Evolutionary conservation across 83 land plant genomes (phyloP).

Genomic region (Picea mariana): DNA sequence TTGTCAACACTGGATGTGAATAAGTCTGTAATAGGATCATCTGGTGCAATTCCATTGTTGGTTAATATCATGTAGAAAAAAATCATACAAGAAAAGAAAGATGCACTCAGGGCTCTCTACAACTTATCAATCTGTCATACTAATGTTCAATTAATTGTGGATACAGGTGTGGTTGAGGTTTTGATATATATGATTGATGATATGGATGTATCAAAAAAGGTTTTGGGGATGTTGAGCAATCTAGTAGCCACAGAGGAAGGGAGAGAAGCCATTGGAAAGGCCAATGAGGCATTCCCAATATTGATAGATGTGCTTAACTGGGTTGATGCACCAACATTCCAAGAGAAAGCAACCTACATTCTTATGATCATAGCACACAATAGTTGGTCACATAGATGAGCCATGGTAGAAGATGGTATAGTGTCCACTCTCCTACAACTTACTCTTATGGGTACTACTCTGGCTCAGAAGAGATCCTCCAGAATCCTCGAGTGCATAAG

Average conservation of each 20-base stretch:
- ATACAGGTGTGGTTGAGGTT: constrained; percentile 42
- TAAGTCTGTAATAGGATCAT: constrained; percentile 58
- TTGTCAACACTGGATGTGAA: constrained; percentile 77
- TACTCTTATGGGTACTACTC: constrained; percentile 67
- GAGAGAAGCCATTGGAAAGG: constrained; percentile 43
- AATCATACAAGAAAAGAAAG: constrained; percentile 43
- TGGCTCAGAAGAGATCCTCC: constrained; percentile 89
- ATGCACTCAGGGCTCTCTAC: constrained; percentile 71
- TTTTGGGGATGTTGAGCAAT: constrained; percentile 57
- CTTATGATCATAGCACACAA: constrained; percentile 94
- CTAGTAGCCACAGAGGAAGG: constrained; percentile 63
- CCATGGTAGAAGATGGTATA: constrained; percentile 71
- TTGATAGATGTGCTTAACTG: constrained; percentile 75
- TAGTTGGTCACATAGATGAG: constrained; percentile 51
- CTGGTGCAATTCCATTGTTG: constrained; percentile 68
- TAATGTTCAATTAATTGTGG: constrained; percentile 45
- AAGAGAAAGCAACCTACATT: constrained; percentile 80
- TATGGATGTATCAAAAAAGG: constrained; percentile 45
- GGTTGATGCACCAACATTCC: constrained; percentile 72
- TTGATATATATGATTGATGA: constrained; percentile 38
- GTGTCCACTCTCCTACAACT: constrained; percentile 69
- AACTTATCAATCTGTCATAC: constrained; percentile 70
- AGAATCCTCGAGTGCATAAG: constrained; percentile 76
- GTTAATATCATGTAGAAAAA: constrained; percentile 10
- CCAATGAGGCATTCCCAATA: constrained; percentile 41